Conservation (phyloP, 768 basidiomycete species). For the Podaxis sp. region DNA sequence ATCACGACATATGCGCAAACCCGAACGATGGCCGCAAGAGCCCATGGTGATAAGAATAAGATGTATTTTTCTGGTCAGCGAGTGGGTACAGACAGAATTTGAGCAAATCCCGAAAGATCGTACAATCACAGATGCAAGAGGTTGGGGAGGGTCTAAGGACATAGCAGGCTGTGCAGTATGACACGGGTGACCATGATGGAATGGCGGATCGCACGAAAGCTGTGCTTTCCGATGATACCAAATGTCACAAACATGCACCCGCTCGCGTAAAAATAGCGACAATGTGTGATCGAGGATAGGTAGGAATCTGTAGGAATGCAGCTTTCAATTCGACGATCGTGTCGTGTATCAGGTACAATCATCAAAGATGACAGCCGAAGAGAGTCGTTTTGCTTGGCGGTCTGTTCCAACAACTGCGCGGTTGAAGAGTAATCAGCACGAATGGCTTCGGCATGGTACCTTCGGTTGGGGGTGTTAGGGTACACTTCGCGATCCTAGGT, state of each 20-base stretch:
- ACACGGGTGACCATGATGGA: neutral
- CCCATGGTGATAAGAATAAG: neutral
- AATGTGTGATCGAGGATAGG: neutral
- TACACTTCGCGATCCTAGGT: neutral
- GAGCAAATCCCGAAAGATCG: neutral
- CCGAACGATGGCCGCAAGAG: neutral
- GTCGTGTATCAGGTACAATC: neutral
- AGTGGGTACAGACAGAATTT: neutral
- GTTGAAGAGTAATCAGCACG: neutral
- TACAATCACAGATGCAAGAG: neutral
- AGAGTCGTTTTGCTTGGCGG: neutral
- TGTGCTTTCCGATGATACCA: slow-evolving; percentile 7
- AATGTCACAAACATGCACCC: neutral
- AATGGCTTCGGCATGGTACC: neutral
- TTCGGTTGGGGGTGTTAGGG: neutral
- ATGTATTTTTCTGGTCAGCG: neutral
- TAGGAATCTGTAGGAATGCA: neutral
- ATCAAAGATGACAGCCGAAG: neutral
- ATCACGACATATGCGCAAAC: neutral
- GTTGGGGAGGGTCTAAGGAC: neutral
- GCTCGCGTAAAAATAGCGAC: neutral
- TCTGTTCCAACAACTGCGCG: neutral
- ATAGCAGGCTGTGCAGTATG: slow-evolving; percentile 1
- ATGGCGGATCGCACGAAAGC: slow-evolving; percentile 8
- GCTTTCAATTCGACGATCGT: neutral